phyloP scores from a whole-genome alignment of 2,329 filamentous ascomycete species.

The Colletotrichum lupini region DNA sequence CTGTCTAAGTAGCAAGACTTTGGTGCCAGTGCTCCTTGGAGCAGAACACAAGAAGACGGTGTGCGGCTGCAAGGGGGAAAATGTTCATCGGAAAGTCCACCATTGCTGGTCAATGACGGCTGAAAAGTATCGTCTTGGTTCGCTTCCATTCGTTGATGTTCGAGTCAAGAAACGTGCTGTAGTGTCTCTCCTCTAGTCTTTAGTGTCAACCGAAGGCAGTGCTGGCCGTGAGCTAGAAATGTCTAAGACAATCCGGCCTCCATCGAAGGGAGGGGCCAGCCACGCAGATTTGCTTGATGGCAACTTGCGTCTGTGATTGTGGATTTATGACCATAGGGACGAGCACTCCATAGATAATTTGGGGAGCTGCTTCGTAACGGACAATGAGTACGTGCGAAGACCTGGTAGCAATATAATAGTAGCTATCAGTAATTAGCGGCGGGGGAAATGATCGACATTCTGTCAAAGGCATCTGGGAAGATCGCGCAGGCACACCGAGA shows the following conservation, averaged over 20 bases:
- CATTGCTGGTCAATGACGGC: not conserved
- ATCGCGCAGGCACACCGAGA: not conserved
- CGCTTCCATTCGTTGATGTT: not conserved
- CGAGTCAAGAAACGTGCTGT: not conserved
- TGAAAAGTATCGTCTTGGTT: not conserved
- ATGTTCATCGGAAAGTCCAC: not conserved
- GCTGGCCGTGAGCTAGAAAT: not conserved
- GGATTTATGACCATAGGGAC: not conserved
- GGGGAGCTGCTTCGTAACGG: not conserved
- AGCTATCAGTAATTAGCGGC: not conserved
- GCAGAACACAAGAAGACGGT: not conserved
- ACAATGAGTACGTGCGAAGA: not conserved
- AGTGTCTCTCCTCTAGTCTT: not conserved
- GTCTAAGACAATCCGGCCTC: not conserved
- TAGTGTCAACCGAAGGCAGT: not conserved
- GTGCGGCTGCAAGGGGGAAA: not conserved
- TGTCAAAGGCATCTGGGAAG: not conserved
- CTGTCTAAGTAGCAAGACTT: not conserved
- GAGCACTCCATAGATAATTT: not conserved
- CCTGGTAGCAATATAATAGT: not conserved
- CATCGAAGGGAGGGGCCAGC: not conserved
- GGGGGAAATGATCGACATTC: constrained; percentile 4
- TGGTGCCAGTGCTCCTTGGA: not conserved
- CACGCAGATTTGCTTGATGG: constrained; percentile 1
- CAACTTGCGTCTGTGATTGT: not conserved